Evolutionary conservation across 1,284 basidiomycete species (phyloP).

Genomic region (Apiotrichum gamsii): DNA sequence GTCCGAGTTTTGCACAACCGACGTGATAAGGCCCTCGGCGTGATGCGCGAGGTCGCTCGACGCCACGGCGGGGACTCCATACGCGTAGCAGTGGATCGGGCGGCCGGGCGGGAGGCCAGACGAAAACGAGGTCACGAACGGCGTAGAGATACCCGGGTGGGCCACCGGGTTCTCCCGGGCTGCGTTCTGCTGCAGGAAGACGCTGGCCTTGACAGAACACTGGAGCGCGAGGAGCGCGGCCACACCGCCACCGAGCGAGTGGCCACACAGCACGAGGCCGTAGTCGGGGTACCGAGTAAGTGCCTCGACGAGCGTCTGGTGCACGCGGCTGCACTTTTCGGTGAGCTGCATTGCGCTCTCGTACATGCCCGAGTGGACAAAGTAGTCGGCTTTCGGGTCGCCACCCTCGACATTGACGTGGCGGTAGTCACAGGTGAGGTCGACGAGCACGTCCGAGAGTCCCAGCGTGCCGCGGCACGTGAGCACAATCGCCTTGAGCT

Average conservation of each 20-base stretch:
- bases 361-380: slow-evolving; percentile 52
- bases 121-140: slow-evolving; percentile 49
- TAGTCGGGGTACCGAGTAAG: slow-evolving; percentile 48
- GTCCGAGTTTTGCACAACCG: slow-evolving; percentile 47
- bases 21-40: slow-evolving; percentile 48
- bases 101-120: slow-evolving; percentile 51
- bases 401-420: slow-evolving; percentile 46
- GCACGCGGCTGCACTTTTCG: slow-evolving; percentile 46
- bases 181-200: slow-evolving; percentile 33
- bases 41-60: slow-evolving; percentile 49
- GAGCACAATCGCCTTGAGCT: slow-evolving; percentile 47
- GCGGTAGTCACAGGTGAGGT: slow-evolving; percentile 51
- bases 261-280: slow-evolving; percentile 51
- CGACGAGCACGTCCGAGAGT: slow-evolving; percentile 52
- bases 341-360: slow-evolving; percentile 48
- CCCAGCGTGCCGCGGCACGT: slow-evolving; percentile 52
- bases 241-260: slow-evolving; percentile 52
- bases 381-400: slow-evolving; percentile 44
- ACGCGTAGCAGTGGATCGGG: slow-evolving; percentile 50
- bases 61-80: slow-evolving; percentile 48
- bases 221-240: slow-evolving; percentile 46
- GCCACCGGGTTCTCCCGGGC: slow-evolving; percentile 12
- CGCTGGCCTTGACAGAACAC: slow-evolving; percentile 34
- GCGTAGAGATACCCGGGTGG: slow-evolving; percentile 46
- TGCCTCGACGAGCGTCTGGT: slow-evolving; percentile 48